These are phyloP conservation scores for Brassica rapa DNA, from an alignment of 345 rosid species.

Conservation along the genomic window DNA sequence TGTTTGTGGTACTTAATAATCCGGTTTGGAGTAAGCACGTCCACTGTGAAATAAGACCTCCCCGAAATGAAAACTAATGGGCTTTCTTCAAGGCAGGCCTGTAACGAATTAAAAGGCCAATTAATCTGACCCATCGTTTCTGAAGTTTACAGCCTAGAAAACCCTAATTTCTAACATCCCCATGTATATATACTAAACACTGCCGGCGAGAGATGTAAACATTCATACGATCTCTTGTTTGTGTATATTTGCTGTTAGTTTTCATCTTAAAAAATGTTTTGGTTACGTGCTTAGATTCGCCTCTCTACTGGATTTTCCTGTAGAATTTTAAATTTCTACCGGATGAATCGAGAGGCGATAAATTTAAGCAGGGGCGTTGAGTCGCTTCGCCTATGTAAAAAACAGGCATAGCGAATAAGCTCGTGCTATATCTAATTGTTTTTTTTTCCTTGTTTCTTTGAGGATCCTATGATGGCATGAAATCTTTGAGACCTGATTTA, in stretches of 20 bases:
- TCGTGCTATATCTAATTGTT: slow-evolving; percentile 22
- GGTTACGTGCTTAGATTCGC: neutral
- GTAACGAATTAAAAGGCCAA: neutral
- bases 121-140: neutral
- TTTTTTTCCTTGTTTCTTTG: neutral
- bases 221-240: neutral
- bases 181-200: slow-evolving; percentile 13
- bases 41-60: too few relatives aligned
- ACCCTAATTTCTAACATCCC: slow-evolving; percentile 19
- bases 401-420: slow-evolving; percentile 44
- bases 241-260: neutral
- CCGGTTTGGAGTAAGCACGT: too few relatives aligned
- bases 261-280: neutral
- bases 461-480: slow-evolving; percentile 42
- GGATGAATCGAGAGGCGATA: slow-evolving; percentile 31
- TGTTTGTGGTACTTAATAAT: too few relatives aligned
- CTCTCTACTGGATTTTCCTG: slow-evolving; percentile 16
- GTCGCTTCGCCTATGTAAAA: slow-evolving; percentile 29
- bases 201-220: neutral
- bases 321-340: slow-evolving; percentile 3
- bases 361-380: slow-evolving; percentile 38
- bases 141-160: neutral
- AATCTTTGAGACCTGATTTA: slow-evolving; percentile 45
- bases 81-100: neutral
- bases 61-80: too few relatives aligned